Evolutionary conservation across 495 filamentous ascomycete species (phyloP).

Genomic region (Lasiosphaeris hirsuta): DNA sequence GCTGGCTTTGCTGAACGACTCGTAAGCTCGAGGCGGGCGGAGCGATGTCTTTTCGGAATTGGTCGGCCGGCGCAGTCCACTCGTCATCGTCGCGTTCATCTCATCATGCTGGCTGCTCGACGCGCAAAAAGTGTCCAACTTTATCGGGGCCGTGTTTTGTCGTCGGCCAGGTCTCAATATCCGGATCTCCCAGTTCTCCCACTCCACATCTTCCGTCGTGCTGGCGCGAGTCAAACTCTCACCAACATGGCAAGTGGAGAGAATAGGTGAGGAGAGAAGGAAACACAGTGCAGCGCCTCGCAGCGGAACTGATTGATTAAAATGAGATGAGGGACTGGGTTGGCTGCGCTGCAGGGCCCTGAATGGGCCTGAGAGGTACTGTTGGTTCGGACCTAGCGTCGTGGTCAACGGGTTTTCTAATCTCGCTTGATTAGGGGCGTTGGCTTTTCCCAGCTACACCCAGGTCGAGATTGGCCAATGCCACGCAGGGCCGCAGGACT

Average conservation of each 20-base stretch:
- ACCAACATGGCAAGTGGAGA: slow-evolving; percentile 5
- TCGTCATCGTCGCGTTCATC: slow-evolving; percentile 28
- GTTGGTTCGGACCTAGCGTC: slow-evolving; percentile 2
- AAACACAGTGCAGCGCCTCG: not conserved
- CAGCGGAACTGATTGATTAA: slow-evolving; percentile 7
- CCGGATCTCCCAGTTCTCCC: not conserved
- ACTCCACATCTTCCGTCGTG: slow-evolving; percentile 9
- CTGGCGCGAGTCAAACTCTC: slow-evolving; percentile 14
- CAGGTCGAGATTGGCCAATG: slow-evolving; percentile 21
- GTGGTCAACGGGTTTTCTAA: slow-evolving; percentile 11
- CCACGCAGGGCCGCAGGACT: slow-evolving; percentile 12
- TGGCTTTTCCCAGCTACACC: slow-evolving; percentile 10
- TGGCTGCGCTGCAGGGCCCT: not conserved
- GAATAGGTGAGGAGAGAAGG: not conserved
- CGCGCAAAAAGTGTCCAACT: slow-evolving; percentile 1
- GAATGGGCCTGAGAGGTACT: slow-evolving; percentile 9
- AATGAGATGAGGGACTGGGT: slow-evolving; percentile 11
- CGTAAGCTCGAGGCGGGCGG: slow-evolving; percentile 22
- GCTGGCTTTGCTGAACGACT: slow-evolving; percentile 17
- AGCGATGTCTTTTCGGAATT: slow-evolving; percentile 14
- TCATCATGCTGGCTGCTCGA: slow-evolving; percentile 17
- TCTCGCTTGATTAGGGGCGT: slow-evolving; percentile 22
- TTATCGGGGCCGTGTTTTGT: not conserved
- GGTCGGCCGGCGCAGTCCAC: slow-evolving; percentile 26
- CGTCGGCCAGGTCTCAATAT: slow-evolving; percentile 9